Evolutionary conservation across 192 early-diverging fungal genomes (phyloP).

Genomic region (Obelidium mucronatum): DNA sequence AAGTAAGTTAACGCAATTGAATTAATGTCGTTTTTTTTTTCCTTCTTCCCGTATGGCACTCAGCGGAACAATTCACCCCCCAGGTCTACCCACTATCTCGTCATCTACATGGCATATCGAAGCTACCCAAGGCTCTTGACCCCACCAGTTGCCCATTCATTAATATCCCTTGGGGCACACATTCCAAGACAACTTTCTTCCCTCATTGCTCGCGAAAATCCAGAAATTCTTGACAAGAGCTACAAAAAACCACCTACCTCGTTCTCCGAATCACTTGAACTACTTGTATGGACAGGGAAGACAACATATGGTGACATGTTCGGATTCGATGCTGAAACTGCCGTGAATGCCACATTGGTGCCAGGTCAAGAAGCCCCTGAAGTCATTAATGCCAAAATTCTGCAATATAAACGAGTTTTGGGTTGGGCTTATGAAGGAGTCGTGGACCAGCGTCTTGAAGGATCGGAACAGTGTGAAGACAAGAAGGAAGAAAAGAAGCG

Average conservation of each 20-base stretch:
- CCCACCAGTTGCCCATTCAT: conserved; percentile 9
- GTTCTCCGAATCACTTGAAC: conserved; percentile 4
- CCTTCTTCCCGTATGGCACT: no score
- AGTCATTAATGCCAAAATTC: conserved; percentile 34
- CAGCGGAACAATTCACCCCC: no score
- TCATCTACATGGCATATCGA: conserved; percentile 30
- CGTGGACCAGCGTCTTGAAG: conserved; percentile 14
- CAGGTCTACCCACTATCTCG: conserved; percentile 40
- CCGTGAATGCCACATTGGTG: conserved; percentile 27
- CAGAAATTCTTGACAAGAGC: conserved; percentile 1
- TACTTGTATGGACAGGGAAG: conserved; percentile 34
- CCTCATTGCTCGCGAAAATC: conserved; percentile 28
- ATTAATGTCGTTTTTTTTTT: no score
- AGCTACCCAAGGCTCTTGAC: conserved; percentile 19
- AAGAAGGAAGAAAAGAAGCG: conserved; percentile 3
- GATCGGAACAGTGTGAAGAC: background rate
- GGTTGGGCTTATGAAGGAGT: conserved; percentile 26
- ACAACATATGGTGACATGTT: conserved; percentile 37
- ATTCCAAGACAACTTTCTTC: conserved; percentile 34
- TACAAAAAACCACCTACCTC: background rate
- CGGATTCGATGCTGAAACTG: conserved; percentile 37
- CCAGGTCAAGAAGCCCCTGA: conserved; percentile 31
- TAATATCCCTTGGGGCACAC: conserved; percentile 37
- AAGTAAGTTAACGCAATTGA: conserved; percentile 16
- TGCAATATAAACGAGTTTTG: conserved; percentile 18